These are phyloP conservation scores for Aspergillus aculeatus DNA, from an alignment of 2,329 filamentous ascomycete species.

Conservation along the genomic window DNA sequence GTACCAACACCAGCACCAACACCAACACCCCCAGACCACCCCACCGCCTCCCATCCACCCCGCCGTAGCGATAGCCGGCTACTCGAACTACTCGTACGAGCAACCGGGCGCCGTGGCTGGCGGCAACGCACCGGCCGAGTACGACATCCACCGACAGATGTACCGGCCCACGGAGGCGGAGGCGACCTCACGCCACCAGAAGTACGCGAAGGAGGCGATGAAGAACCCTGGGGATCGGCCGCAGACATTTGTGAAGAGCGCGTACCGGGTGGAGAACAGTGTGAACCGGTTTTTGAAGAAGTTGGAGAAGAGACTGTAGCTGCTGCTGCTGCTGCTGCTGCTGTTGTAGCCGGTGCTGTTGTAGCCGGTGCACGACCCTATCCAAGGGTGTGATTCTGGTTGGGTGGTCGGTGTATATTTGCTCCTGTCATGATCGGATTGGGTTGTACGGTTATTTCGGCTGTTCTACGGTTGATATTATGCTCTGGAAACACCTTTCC, in stretches of 20 bases:
- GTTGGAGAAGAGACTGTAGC: conserved; percentile 42
- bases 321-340: not conserved
- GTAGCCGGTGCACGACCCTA: not conserved
- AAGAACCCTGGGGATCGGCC: conserved; percentile 33
- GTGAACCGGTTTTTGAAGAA: conserved; percentile 48
- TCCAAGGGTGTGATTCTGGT: not conserved
- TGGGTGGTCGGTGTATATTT: not conserved
- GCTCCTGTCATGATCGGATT: not conserved
- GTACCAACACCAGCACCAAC: conserved; percentile 13
- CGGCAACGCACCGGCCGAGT: conserved; percentile 27
- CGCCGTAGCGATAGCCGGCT: conserved; percentile 32
- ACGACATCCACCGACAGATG: conserved; percentile 47
- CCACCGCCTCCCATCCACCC: conserved; percentile 1
- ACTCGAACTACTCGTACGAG: conserved; percentile 45
- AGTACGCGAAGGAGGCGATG: conserved; percentile 33
- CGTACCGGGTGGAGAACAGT: conserved; percentile 41
- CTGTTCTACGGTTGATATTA: no score
- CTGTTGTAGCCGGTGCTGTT: not conserved
- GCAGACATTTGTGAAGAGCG: conserved; percentile 40
- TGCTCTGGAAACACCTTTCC: no score
- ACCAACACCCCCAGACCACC: conserved; percentile 17
- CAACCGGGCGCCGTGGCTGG: conserved; percentile 25
- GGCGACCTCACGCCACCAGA: conserved; percentile 36
- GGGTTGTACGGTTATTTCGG: no score
- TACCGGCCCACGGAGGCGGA: conserved; percentile 49